Base-by-base conservation (phyloP, 2,329 filamentous ascomycete genomes). In the Leptographium lundbergii region DNA sequence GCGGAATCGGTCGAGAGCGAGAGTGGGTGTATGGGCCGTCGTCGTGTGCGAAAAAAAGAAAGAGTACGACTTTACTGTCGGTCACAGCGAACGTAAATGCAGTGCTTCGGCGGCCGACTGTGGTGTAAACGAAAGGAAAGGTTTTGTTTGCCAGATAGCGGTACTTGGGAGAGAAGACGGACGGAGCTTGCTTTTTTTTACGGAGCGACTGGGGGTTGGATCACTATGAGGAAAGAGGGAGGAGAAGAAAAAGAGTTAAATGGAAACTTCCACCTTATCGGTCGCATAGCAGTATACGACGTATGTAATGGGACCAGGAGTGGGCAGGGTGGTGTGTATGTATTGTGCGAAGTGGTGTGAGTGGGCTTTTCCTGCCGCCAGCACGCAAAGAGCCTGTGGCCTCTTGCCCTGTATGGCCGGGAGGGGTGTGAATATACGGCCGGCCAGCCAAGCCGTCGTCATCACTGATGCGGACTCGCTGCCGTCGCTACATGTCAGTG, bases 221-320 rank as follows among this genome's bases (percentile, higher is more conserved):
- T 39, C 7, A 32, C 4, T 25, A 34, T n/a, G 39, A 53, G 22
- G 25, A 34, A 51, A 36, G 24, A 29, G 48, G 17, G 24, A 34
- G n/a, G 11, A 47, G 25, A 47, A 22, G 13, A 57, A 32, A 19
- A 51, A n/a, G n/a, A 52, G 50, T 39, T 52, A 47, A 50, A 58
- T 29, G 56, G 19, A 53, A 29, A 47, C 57, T 34, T n/a, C 42
- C 27, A 36, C 52, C 57, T 55, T 59, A 59, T 59, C 57, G 29
- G 52, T 48, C 36, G 57, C 17, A 52, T 32, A 47, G 27, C 50
- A 36, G 7, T 32, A 34, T 27, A 54, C 51, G 51, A 36, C 51
- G 29, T 9, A 32, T 32, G 50, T 52, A 27, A 17, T 27, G 34
- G 25, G 50, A 32, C 7, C 50, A 34, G 29, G 17, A 53, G 50